Evolutionary conservation across 2,329 filamentous ascomycete genomes (phyloP).

Genomic region (Diaporthe sp.): DNA sequence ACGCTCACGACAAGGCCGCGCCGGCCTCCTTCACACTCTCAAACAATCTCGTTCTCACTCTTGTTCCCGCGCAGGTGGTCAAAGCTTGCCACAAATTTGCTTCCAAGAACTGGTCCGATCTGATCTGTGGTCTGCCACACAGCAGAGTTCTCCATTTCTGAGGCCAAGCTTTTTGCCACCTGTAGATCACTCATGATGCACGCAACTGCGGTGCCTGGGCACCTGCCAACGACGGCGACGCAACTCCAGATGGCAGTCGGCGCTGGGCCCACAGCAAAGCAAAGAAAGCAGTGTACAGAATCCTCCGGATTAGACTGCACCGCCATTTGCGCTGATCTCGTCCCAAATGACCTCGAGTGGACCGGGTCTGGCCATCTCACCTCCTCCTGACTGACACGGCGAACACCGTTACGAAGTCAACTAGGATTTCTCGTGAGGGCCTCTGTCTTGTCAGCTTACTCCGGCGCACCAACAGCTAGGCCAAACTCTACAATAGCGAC

Average conservation of each 20-base stretch:
- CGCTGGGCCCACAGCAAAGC: background rate
- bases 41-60: conserved; percentile 20
- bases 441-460: conserved; percentile 13
- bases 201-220: background rate
- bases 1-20: background rate
- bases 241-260: background rate
- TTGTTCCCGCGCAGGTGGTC: conserved; percentile 20
- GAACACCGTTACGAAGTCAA: conserved; percentile 7
- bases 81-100: conserved; percentile 22
- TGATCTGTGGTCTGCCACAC: conserved; percentile 5
- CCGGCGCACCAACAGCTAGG: conserved; percentile 16
- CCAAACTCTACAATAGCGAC: conserved; percentile 27
- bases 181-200: conserved; percentile 16
- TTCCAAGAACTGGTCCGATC: conserved; percentile 30
- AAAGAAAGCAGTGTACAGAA: background rate
- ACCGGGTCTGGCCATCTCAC: background rate
- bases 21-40: conserved; percentile 16
- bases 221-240: conserved; percentile 1
- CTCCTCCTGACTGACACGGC: background rate
- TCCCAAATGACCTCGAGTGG: background rate
- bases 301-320: background rate
- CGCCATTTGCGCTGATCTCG: background rate
- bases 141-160: background rate
- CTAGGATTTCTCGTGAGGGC: conserved; percentile 6
- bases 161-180: conserved; percentile 30